Evolutionary conservation across 495 filamentous ascomycete species (phyloP).

Genomic region (Xylaria scruposa): DNA sequence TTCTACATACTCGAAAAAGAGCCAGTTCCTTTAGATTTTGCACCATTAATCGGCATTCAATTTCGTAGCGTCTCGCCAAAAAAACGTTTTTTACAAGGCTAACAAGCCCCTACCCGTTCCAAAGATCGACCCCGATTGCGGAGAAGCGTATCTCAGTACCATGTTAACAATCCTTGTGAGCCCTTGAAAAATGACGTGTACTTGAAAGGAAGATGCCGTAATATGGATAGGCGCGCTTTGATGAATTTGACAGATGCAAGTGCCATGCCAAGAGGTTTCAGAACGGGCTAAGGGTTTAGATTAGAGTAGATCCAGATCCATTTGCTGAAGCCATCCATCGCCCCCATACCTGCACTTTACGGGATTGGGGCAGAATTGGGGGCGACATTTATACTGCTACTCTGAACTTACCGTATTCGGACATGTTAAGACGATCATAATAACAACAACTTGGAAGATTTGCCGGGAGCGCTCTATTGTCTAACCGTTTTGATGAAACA

Average conservation of each 20-base stretch:
- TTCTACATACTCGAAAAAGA: neutral
- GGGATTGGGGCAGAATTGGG: neutral
- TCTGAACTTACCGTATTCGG: neutral
- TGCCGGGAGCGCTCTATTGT: neutral
- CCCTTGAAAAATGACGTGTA: neutral
- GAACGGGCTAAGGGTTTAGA: neutral
- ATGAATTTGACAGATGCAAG: constrained; percentile 11
- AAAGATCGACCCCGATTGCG: neutral
- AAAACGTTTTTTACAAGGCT: neutral
- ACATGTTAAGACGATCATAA: constrained; percentile 4
- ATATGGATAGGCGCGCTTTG: neutral
- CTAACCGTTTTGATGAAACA: neutral
- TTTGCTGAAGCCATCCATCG: neutral
- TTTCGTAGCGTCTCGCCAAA: neutral
- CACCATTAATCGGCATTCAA: neutral
- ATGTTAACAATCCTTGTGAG: neutral
- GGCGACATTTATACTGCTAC: neutral
- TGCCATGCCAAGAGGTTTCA: constrained; percentile 11
- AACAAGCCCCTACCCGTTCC: neutral
- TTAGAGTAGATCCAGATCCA: neutral
- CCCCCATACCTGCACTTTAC: neutral
- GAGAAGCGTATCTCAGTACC: neutral
- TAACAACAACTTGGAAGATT: neutral
- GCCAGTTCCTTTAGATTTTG: neutral
- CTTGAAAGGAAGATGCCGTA: constrained; percentile 1